Percentiles rank a stretch among this genome's conserved stretches.
phyloP scores from a whole-genome alignment of 768 basidiomycete species.

The Boletus rex-veris region DNA sequence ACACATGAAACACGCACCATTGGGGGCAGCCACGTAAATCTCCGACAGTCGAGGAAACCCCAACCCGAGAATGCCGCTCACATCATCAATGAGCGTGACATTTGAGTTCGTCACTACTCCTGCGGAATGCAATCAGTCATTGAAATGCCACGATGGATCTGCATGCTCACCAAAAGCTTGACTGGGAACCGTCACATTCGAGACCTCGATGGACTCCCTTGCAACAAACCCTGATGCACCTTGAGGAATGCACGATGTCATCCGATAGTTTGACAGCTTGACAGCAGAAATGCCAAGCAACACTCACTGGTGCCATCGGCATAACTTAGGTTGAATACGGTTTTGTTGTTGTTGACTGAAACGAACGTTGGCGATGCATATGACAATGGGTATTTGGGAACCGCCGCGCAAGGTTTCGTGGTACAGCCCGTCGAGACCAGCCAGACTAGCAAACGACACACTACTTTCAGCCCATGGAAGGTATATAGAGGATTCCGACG shows the following conservation, averaged over 20 bases:
- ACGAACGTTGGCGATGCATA: slow-evolving; percentile 66
- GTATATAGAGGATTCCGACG: slow-evolving; percentile 3
- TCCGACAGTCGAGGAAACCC: slow-evolving; percentile 73
- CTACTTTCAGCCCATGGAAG: background rate
- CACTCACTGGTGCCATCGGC: slow-evolving; percentile 65
- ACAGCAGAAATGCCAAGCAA: background rate
- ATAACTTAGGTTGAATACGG: slow-evolving; percentile 57
- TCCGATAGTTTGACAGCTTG: background rate
- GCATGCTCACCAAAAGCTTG: slow-evolving; percentile 63
- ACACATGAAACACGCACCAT: slow-evolving; percentile 41
- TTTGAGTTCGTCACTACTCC: slow-evolving; percentile 62
- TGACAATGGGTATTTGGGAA: slow-evolving; percentile 68
- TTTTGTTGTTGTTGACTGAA: slow-evolving; percentile 57
- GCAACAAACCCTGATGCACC: slow-evolving; percentile 71
- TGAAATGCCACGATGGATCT: background rate
- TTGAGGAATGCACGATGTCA: slow-evolving; percentile 27
- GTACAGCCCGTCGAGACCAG: slow-evolving; percentile 61
- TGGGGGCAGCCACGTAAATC: slow-evolving; percentile 43
- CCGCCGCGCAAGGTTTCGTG: slow-evolving; percentile 47
- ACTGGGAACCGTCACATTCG: slow-evolving; percentile 55
- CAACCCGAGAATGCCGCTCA: slow-evolving; percentile 72
- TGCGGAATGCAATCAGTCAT: slow-evolving; percentile 25
- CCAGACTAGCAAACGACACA: slow-evolving; percentile 53
- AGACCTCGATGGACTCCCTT: slow-evolving; percentile 55
- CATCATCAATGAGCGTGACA: slow-evolving; percentile 56